A percentile compares a stretch with the other conserved stretches of the same genome.
These are phyloP conservation scores for Vitis hybrid DNA, from an alignment of 177 flowering plant species.

Conservation along the genomic window DNA sequence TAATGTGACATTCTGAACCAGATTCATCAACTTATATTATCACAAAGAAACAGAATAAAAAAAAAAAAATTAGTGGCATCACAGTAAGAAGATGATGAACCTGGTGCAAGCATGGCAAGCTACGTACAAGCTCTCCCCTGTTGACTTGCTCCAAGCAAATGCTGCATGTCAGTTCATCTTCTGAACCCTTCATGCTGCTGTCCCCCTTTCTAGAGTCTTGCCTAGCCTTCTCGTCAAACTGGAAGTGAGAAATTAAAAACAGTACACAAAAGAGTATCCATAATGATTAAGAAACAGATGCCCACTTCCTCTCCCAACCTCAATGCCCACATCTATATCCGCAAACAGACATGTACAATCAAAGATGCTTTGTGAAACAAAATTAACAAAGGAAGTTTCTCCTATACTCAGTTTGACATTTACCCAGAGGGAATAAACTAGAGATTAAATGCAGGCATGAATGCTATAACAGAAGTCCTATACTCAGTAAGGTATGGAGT, in stretches of 20 bases:
- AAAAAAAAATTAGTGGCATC: background rate
- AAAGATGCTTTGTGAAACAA: too few relatives aligned
- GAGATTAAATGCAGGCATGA: background rate
- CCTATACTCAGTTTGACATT: too few relatives aligned
- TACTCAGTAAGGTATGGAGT: background rate
- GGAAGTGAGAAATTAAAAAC: background rate
- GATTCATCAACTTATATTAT: background rate
- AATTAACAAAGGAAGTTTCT: too few relatives aligned
- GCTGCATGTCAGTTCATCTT: conserved; percentile 67
- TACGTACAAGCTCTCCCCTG: conserved; percentile 62
- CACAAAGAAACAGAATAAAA: background rate
- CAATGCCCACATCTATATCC: background rate
- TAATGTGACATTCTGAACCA: background rate
- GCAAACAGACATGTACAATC: too few relatives aligned
- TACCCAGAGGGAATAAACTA: too few relatives aligned
- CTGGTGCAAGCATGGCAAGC: conserved; percentile 82
- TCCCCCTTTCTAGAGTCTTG: conserved; percentile 38
- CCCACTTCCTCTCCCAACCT: background rate
- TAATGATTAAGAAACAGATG: background rate
- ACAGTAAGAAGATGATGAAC: conserved; percentile 22
- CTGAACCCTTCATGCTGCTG: conserved; percentile 29
- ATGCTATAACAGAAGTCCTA: background rate
- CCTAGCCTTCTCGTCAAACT: conserved; percentile 27
- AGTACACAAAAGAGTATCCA: background rate
- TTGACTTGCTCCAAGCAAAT: conserved; percentile 82